These are phyloP conservation scores for Ophiostoma triangulosporum DNA, from an alignment of 2,329 filamentous ascomycete genomes.

Conservation along the genomic window DNA sequence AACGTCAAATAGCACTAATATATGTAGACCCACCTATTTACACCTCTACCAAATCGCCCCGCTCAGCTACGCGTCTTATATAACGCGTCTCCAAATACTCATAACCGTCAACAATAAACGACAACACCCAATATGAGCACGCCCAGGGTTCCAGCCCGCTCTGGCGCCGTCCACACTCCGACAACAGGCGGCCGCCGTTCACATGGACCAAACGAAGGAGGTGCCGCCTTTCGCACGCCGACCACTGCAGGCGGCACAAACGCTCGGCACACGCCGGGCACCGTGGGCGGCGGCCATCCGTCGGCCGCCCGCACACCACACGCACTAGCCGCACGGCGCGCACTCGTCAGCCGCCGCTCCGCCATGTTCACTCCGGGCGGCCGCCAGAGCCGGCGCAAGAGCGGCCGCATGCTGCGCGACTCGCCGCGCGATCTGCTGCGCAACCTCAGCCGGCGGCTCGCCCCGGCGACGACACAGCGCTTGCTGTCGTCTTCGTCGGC, in stretches of 20 bases:
- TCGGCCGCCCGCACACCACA: conserved; percentile 43
- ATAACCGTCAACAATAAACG: not conserved
- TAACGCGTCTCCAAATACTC: not conserved
- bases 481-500: conserved; percentile 33
- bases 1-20: not conserved
- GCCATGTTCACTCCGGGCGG: conserved; percentile 45
- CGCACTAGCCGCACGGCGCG: conserved; percentile 44
- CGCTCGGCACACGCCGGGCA: conserved; percentile 18
- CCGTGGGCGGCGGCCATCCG: conserved; percentile 25
- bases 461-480: conserved; percentile 30
- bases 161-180: conserved; percentile 1
- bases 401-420: conserved; percentile 41
- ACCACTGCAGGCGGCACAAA: conserved; percentile 3
- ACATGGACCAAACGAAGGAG: not conserved
- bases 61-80: not conserved
- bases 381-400: conserved; percentile 38
- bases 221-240: conserved; percentile 8
- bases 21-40: not conserved
- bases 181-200: conserved; percentile 2
- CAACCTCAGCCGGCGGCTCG: conserved; percentile 40
- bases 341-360: conserved; percentile 44
- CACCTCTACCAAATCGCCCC: not conserved
- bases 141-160: not conserved
- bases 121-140: conserved; percentile 6
- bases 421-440: conserved; percentile 40